A percentile compares a stretch with the other conserved stretches of the same genome.
These are phyloP conservation scores for Cladosporium sp. DNA, from an alignment of 2,329 filamentous ascomycete genomes.

Conservation along the genomic window DNA sequence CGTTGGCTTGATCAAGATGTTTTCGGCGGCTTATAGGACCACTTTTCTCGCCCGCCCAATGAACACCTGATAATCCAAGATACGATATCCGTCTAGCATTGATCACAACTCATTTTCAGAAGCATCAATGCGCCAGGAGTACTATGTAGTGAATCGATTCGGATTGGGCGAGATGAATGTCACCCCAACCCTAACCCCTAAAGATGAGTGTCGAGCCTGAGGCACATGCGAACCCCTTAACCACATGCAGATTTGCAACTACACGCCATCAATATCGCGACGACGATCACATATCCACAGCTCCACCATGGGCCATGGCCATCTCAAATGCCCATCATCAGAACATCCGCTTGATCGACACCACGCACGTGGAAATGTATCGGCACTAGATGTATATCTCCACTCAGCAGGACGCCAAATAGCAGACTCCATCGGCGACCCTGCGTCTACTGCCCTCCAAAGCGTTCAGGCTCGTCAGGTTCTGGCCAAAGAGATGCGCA, in stretches of 20 bases:
- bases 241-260: no score
- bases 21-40: no score
- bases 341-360: not conserved
- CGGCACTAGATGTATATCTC: slow-evolving; percentile 4
- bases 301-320: not conserved
- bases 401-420: not conserved
- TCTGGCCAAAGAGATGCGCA: not conserved
- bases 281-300: slow-evolving; percentile 2
- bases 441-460: not conserved
- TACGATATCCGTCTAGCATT: no score
- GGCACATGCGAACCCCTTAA: not conserved
- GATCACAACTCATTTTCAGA: no score
- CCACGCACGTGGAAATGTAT: not conserved
- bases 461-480: not conserved
- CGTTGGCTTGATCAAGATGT: no score
- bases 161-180: no score
- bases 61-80: no score
- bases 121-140: no score
- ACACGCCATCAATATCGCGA: not conserved
- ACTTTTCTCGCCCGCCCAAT: no score
- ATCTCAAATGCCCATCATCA: not conserved
- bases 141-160: no score
- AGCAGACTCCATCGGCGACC: not conserved
- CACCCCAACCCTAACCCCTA: not conserved
- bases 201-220: not conserved